Evolutionary conservation across 257 asterid genomes (phyloP).

Genomic region (Solanum tacnaense): DNA sequence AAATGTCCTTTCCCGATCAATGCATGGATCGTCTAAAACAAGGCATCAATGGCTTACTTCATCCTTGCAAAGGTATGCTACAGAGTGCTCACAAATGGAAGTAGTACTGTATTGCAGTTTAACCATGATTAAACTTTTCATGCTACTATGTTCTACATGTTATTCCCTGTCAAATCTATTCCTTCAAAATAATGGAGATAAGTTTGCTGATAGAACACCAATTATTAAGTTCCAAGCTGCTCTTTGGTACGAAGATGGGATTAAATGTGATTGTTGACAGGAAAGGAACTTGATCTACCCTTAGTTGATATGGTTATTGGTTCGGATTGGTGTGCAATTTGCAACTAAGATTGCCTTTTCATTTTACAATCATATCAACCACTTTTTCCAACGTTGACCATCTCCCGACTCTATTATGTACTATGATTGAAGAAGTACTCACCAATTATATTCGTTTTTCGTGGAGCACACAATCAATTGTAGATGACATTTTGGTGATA

Average conservation of each 20-base stretch:
- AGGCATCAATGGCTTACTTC: constrained; percentile 23
- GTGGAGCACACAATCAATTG: not conserved
- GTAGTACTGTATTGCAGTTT: not conserved
- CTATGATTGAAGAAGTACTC: not conserved
- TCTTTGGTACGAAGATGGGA: not conserved
- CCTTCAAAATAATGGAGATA: not conserved
- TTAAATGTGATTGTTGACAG: not conserved
- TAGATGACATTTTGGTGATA: not conserved
- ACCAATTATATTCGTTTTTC: not conserved
- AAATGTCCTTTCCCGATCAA: constrained; percentile 26
- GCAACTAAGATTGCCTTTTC: not conserved
- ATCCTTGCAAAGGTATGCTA: constrained; percentile 32
- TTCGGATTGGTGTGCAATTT: not conserved
- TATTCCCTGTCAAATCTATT: not conserved
- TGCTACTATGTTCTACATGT: not conserved
- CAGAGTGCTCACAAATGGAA: not conserved
- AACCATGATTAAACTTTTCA: not conserved
- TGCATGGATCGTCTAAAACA: constrained; percentile 28
- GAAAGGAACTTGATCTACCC: not conserved
- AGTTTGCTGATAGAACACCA: not conserved
- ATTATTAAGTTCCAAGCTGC: not conserved
- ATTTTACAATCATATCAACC: not conserved
- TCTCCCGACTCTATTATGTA: not conserved
- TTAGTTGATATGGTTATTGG: not conserved
- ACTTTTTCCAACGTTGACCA: not conserved